Evolutionary conservation across 768 basidiomycete genomes (phyloP).

Genomic region (Phylloporus scabripes): DNA sequence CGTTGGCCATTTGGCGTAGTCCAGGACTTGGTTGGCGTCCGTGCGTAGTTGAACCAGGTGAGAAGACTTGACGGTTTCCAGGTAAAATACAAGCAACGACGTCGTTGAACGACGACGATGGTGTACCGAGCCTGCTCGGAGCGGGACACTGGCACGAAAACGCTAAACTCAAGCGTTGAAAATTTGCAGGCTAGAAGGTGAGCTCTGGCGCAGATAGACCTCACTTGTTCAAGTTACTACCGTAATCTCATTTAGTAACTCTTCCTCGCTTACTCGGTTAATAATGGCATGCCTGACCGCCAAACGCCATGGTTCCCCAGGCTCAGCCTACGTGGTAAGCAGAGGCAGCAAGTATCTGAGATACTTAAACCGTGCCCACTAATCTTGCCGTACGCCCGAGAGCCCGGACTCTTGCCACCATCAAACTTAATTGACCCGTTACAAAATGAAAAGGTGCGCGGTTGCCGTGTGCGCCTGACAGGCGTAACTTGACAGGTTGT

Average conservation of each 20-base stretch:
- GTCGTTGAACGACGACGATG: constrained; percentile 7
- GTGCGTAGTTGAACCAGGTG: background rate
- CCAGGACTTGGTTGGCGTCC: background rate
- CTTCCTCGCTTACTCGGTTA: constrained; percentile 17
- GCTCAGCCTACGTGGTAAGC: background rate
- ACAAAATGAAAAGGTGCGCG: constrained; percentile 20
- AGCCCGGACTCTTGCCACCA: background rate
- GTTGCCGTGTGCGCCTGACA: constrained; percentile 8
- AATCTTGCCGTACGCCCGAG: background rate
- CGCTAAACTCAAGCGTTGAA: constrained; percentile 19
- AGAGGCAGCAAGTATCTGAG: background rate
- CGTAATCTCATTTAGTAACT: constrained; percentile 27
- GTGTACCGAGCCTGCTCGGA: constrained; percentile 9
- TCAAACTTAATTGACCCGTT: constrained; percentile 19
- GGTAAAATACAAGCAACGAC: constrained; percentile 21
- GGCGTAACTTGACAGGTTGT: constrained; percentile 12
- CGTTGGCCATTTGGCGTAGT: constrained; percentile 19
- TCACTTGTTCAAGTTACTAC: constrained; percentile 7
- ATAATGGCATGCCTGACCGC: background rate
- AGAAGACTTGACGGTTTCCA: background rate
- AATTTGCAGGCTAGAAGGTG: constrained; percentile 22
- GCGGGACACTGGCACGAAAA: constrained; percentile 7
- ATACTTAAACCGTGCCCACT: background rate
- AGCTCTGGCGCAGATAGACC: constrained; percentile 21
- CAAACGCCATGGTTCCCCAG: background rate